phyloP scores from a whole-genome alignment of 1,139 yeast species.

The Starmera stellimalicola region DNA sequence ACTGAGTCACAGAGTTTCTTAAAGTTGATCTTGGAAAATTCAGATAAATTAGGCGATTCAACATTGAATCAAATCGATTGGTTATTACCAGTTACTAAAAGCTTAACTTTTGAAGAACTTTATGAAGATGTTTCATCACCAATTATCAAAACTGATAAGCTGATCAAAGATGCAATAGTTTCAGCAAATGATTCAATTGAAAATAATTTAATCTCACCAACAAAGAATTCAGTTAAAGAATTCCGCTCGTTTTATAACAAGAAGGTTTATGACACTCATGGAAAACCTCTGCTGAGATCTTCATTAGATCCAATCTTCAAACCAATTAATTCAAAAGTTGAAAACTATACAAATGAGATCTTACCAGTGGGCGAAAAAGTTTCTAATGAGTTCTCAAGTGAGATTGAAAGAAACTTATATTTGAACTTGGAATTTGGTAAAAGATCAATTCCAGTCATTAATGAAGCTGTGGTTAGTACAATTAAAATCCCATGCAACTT shows the following conservation, averaged over 20 bases:
- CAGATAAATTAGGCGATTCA: slow-evolving; percentile 24
- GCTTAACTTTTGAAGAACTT: slow-evolving; percentile 22
- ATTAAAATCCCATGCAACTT: slow-evolving; percentile 22
- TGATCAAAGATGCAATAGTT: slow-evolving; percentile 21
- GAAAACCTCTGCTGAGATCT: slow-evolving; percentile 51
- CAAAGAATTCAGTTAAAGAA: slow-evolving; percentile 29
- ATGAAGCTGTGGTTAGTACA: slow-evolving; percentile 13
- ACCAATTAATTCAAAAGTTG: slow-evolving; percentile 50
- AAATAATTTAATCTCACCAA: slow-evolving; percentile 32
- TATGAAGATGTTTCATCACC: slow-evolving; percentile 22
- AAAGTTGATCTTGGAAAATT: slow-evolving; percentile 25
- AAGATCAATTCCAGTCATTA: slow-evolving; percentile 21
- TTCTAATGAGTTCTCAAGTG: slow-evolving; percentile 39
- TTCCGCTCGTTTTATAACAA: slow-evolving; percentile 33
- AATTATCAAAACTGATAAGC: slow-evolving; percentile 16
- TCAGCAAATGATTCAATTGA: slow-evolving; percentile 18
- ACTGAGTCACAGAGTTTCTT: slow-evolving; percentile 22
- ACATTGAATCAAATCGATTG: slow-evolving; percentile 24
- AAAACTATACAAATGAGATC: slow-evolving; percentile 31
- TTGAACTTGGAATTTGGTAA: slow-evolving; percentile 31
- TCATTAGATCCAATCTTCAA: slow-evolving; percentile 53
- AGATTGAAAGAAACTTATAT: slow-evolving; percentile 38
- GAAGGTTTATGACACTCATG: slow-evolving; percentile 42
- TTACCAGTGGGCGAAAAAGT: slow-evolving; percentile 41
- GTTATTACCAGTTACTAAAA: slow-evolving; percentile 24